Percentiles rank a stretch among this genome's conserved stretches.
Evolutionary conservation across 495 filamentous ascomycete genomes (phyloP).

Genomic region (Aspergillus sclerotioniger): DNA sequence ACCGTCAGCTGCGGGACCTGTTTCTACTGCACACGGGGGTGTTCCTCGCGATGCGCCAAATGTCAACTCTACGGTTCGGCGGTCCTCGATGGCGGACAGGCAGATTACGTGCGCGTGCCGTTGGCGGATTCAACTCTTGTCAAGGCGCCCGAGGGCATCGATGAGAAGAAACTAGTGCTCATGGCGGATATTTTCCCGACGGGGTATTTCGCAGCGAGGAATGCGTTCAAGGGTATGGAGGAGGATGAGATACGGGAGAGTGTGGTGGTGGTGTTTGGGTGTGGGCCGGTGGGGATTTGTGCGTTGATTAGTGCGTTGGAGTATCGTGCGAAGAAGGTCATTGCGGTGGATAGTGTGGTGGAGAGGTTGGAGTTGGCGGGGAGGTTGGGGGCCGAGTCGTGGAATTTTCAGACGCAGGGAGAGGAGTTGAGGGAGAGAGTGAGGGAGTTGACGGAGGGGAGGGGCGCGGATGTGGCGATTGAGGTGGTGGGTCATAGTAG

Average conservation of each 20-base stretch:
- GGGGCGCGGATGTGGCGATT: slow-evolving; percentile 81
- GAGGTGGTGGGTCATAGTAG: slow-evolving; percentile 79
- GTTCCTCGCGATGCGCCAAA: slow-evolving; percentile 56
- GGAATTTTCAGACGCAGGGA: slow-evolving; percentile 59
- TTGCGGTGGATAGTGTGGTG: slow-evolving; percentile 76
- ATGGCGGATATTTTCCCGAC: slow-evolving; percentile 60
- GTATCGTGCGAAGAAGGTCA: slow-evolving; percentile 64
- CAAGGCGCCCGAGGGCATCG: slow-evolving; percentile 62
- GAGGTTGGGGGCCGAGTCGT: slow-evolving; percentile 70
- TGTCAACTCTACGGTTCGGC: slow-evolving; percentile 67
- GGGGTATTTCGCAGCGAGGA: slow-evolving; percentile 75
- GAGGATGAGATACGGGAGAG: slow-evolving; percentile 53
- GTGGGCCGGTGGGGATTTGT: slow-evolving; percentile 81
- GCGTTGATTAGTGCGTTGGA: slow-evolving; percentile 75
- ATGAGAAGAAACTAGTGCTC: slow-evolving; percentile 68
- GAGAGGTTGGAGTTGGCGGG: slow-evolving; percentile 67
- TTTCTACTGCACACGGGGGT: slow-evolving; percentile 67
- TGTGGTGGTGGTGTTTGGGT: slow-evolving; percentile 74
- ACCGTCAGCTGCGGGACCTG: slow-evolving; percentile 63
- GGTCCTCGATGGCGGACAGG: slow-evolving; percentile 74
- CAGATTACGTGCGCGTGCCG: slow-evolving; percentile 80
- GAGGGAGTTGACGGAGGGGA: slow-evolving; percentile 68
- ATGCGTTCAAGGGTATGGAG: slow-evolving; percentile 62
- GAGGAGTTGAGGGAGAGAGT: slow-evolving; percentile 62
- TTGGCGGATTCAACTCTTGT: slow-evolving; percentile 74